A percentile compares a stretch with the other conserved stretches of the same genome.
These are phyloP conservation scores for Dryas octopetala DNA, from an alignment of 306 rosid species.

Conservation along the genomic window DNA sequence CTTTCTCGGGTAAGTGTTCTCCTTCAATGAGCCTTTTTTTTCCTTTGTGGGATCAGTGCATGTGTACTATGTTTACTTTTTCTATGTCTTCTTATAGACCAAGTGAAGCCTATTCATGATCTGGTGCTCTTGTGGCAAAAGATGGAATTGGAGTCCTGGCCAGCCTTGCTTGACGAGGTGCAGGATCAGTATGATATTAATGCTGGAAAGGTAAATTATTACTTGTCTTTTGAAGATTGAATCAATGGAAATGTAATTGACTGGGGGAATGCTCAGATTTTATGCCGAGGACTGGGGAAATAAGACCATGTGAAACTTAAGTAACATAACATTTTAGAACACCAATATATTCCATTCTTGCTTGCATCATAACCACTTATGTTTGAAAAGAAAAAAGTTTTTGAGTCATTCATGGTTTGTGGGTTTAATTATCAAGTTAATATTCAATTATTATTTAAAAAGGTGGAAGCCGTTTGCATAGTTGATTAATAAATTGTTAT, in stretches of 20 bases:
- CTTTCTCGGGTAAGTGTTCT: slow-evolving; percentile 51
- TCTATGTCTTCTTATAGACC: slow-evolving; percentile 45
- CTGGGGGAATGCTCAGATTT: neutral
- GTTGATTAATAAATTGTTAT: neutral
- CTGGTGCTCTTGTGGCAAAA: slow-evolving; percentile 71
- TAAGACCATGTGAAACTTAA: neutral
- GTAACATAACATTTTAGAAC: neutral
- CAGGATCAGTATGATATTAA: slow-evolving; percentile 65
- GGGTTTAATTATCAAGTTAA: neutral
- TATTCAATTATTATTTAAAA: neutral
- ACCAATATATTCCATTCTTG: neutral
- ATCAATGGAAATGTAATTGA: neutral
- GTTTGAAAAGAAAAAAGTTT: no score
- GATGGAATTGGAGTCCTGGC: slow-evolving; percentile 81
- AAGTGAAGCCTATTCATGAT: slow-evolving; percentile 49
- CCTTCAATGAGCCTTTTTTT: neutral
- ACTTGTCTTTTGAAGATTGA: slow-evolving; percentile 1
- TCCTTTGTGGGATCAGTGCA: neutral
- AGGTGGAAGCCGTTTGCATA: neutral
- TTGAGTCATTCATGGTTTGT: neutral
- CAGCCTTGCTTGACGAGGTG: slow-evolving; percentile 80
- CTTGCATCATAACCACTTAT: no score
- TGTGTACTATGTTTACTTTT: slow-evolving; percentile 11
- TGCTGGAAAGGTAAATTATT: slow-evolving; percentile 64
- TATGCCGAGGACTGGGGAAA: neutral